Conservation (phyloP, 2,329 filamentous ascomycete species). For the Ustulina deusta region DNA sequence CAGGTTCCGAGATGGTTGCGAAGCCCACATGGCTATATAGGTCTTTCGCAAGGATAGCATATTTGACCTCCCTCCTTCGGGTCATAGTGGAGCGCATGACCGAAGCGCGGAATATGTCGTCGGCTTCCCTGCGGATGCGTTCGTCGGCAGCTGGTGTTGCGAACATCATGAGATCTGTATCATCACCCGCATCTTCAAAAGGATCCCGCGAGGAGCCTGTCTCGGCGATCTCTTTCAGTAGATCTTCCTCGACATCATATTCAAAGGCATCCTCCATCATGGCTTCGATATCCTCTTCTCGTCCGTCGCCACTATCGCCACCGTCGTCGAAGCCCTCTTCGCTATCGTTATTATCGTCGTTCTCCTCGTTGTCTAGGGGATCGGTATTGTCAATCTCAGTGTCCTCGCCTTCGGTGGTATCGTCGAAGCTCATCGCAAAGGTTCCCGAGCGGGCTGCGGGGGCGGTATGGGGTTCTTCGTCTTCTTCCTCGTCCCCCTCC, state of each 20-base stretch:
- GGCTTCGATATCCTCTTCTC: constrained; percentile 56
- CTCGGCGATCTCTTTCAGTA: constrained; percentile 49
- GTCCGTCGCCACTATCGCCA: constrained; percentile 52
- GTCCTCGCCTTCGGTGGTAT: constrained; percentile 50
- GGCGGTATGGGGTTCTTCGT: constrained; percentile 33
- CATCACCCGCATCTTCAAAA: constrained; percentile 49
- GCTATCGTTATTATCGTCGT: constrained; percentile 43
- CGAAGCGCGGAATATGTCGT: constrained; percentile 67
- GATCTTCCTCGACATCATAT: constrained; percentile 53
- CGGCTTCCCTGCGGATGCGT: constrained; percentile 66
- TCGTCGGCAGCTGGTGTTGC: constrained; percentile 66
- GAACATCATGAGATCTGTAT: constrained; percentile 66
- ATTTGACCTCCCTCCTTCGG: constrained; percentile 68
- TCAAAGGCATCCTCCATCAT: constrained; percentile 54
- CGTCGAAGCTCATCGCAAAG: constrained; percentile 41
- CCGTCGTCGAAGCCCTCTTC: constrained; percentile 46
- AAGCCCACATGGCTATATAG: constrained; percentile 70
- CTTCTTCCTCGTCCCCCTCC: constrained; percentile 19
- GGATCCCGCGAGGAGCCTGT: constrained; percentile 46
- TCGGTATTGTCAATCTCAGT: constrained; percentile 34
- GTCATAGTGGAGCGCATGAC: constrained; percentile 58
- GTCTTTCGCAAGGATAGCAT: constrained; percentile 78
- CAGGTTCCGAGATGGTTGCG: constrained; percentile 74
- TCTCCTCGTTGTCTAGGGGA: constrained; percentile 39
- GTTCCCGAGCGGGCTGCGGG: constrained; percentile 37